Evolutionary conservation across 495 filamentous ascomycete genomes (phyloP).

Genomic region (Geoglossum glabrum): DNA sequence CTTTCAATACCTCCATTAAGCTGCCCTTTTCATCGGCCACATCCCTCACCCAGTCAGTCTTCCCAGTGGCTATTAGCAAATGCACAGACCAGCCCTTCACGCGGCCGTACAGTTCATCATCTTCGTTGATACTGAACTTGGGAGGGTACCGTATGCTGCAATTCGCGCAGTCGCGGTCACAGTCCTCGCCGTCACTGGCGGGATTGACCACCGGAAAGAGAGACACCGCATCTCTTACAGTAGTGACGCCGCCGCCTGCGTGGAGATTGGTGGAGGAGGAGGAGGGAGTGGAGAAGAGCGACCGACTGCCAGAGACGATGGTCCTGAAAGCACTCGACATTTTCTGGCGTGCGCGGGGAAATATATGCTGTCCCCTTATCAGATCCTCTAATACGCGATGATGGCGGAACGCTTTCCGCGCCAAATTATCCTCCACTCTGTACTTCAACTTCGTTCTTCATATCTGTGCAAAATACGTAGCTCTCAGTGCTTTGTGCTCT

Average conservation of each 20-base stretch:
- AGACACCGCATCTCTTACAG: conserved; percentile 8
- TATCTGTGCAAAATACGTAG: too few relatives aligned
- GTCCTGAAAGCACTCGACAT: not conserved
- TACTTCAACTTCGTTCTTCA: too few relatives aligned
- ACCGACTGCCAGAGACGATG: not conserved
- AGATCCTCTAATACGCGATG: not conserved
- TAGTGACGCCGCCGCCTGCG: not conserved
- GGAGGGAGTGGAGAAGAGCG: not conserved
- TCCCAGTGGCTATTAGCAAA: conserved; percentile 79
- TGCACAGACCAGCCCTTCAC: conserved; percentile 83
- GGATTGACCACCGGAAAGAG: conserved; percentile 49
- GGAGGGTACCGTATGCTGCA: conserved; percentile 64
- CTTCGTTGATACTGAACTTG: conserved; percentile 52
- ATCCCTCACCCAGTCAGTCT: conserved; percentile 84
- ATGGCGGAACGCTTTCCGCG: too few relatives aligned
- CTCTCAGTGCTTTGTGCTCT: too few relatives aligned
- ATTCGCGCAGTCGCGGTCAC: conserved; percentile 69
- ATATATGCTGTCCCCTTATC: not conserved
- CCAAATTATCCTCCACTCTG: too few relatives aligned
- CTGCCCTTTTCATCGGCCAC: conserved; percentile 82
- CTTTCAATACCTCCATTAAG: conserved; percentile 80
- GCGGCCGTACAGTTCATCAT: conserved; percentile 64
- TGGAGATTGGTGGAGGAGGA: not conserved
- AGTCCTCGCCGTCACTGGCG: conserved; percentile 70
- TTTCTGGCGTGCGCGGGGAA: not conserved